Conservation (phyloP, 257 asterid species). For the Orobanche coerulescens region DNA sequence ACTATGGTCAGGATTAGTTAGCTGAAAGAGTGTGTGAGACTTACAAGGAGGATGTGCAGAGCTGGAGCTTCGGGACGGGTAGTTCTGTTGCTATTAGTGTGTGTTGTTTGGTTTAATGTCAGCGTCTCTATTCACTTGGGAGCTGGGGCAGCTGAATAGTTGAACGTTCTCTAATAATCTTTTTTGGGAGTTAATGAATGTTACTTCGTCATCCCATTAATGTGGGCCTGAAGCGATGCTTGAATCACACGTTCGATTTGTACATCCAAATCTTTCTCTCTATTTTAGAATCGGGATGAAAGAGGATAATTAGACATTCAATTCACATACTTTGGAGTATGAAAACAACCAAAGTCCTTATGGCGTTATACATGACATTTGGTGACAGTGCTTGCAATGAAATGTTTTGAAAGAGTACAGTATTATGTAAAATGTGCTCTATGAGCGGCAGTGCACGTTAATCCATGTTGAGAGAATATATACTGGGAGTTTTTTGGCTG, state of each 20-base stretch:
- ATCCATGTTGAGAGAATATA: neutral
- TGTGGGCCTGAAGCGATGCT: neutral
- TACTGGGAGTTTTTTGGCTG: neutral
- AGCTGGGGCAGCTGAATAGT: neutral
- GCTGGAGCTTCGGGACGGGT: neutral
- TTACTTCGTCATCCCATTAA: neutral
- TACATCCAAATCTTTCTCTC: neutral
- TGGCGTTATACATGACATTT: neutral
- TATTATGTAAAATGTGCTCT: neutral
- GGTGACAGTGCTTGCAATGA: constrained; percentile 13
- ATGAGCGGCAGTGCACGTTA: neutral
- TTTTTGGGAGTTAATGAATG: neutral
- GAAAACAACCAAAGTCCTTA: neutral
- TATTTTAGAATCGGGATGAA: neutral
- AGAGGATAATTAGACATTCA: neutral
- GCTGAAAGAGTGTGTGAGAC: constrained; percentile 2
- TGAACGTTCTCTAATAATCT: neutral
- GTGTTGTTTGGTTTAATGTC: constrained; percentile 6
- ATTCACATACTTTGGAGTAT: neutral
- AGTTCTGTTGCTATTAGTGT: neutral
- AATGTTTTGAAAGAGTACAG: neutral
- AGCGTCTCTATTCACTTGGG: neutral
- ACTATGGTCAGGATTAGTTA: neutral
- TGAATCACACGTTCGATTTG: neutral
- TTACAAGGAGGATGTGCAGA: constrained; percentile 3